Conservation (phyloP, 2,329 filamentous ascomycete species). For the Chalara sp. region DNA sequence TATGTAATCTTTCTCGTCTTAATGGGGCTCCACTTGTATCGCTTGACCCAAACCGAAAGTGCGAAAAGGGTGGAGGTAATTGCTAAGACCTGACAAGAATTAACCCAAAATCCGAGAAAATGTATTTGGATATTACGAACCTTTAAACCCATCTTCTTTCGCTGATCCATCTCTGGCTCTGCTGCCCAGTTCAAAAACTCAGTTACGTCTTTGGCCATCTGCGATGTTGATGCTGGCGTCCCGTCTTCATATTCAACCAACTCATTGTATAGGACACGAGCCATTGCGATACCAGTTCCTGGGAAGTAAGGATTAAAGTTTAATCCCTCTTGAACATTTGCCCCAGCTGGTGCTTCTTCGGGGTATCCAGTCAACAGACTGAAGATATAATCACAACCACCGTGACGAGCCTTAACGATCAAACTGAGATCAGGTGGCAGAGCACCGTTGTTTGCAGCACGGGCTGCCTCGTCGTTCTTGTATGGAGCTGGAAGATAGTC, state of each 20-base stretch:
- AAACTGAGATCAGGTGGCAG: constrained; percentile 94
- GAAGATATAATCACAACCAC: constrained; percentile 98
- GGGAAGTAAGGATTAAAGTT: constrained; percentile 99
- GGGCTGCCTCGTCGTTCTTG: constrained; percentile 98
- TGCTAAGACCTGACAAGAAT: constrained; percentile 48
- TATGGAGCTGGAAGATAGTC: constrained; percentile 94
- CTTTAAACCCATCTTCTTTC: constrained; percentile 99
- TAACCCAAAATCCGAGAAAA: background rate
- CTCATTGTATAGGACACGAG: constrained; percentile 94
- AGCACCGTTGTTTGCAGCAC: constrained; percentile 96
- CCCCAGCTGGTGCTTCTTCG: constrained; percentile 89
- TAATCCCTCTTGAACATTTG: constrained; percentile 76
- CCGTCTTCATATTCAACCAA: constrained; percentile 97
- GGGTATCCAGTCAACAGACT: constrained; percentile 94
- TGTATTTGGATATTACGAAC: constrained; percentile 24
- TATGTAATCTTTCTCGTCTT: constrained; percentile 95
- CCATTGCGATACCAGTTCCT: constrained; percentile 98
- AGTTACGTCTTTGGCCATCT: constrained; percentile 99
- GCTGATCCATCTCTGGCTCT: constrained; percentile 98
- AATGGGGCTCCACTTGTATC: constrained; percentile 97
- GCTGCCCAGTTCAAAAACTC: constrained; percentile 99
- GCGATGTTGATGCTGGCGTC: constrained; percentile 87
- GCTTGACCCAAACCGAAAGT: constrained; percentile 94
- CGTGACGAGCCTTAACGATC: constrained; percentile 96
- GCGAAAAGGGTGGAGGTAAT: constrained; percentile 74